These are phyloP conservation scores for Aspergillus pseudotamarii DNA, from an alignment of 2,329 filamentous ascomycete species.

Conservation along the genomic window DNA sequence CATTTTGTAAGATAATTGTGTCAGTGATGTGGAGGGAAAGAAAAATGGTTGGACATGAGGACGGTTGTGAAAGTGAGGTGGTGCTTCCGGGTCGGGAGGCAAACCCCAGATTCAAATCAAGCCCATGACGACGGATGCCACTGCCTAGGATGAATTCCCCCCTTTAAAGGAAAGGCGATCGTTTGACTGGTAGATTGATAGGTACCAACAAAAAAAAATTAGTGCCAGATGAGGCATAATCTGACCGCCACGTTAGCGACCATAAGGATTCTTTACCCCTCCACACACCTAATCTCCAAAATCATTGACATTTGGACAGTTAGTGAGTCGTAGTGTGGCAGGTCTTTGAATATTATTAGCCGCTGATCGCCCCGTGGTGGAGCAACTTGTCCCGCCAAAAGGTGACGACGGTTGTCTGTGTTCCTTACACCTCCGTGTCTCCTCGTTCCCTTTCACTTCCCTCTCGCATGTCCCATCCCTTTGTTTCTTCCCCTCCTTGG, in stretches of 20 bases:
- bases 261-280: background rate
- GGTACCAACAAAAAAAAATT: background rate
- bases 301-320: background rate
- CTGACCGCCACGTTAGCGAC: background rate
- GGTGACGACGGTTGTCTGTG: constrained; percentile 28
- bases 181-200: background rate
- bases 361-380: constrained; percentile 39
- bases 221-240: background rate
- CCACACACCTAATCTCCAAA: background rate
- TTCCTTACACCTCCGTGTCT: constrained; percentile 8
- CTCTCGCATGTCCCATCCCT: constrained; percentile 18
- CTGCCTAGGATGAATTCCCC: background rate
- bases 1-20: constrained; percentile 11
- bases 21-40: background rate
- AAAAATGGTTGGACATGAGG: background rate
- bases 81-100: constrained; percentile 2
- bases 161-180: background rate
- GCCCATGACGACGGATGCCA: background rate
- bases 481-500: constrained; percentile 24
- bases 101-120: constrained; percentile 3
- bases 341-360: constrained; percentile 33
- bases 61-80: background rate
- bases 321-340: constrained; percentile 10
- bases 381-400: constrained; percentile 35
- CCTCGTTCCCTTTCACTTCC: constrained; percentile 15